phyloP scores from a whole-genome alignment of 495 filamentous ascomycete genomes.

The Xylaria curta region DNA sequence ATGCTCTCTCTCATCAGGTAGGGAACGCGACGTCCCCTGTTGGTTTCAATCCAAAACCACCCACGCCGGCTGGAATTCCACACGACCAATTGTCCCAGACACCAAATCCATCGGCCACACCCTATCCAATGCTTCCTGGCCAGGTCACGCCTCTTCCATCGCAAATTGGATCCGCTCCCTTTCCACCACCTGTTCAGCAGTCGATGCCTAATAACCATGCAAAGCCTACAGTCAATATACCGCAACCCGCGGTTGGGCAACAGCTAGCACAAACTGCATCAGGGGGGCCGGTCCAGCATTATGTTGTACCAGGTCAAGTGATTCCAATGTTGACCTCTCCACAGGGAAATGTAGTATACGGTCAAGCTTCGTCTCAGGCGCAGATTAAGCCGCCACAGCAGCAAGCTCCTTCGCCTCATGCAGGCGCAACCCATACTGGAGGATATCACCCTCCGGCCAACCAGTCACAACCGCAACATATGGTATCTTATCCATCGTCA shows the following conservation, averaged over 20 bases:
- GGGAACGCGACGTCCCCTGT: background rate
- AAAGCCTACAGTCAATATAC: constrained; percentile 8
- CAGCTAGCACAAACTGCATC: constrained; percentile 16
- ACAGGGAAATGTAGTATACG: constrained; percentile 15
- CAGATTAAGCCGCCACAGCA: constrained; percentile 29
- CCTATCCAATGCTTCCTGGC: constrained; percentile 42
- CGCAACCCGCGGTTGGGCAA: constrained; percentile 16
- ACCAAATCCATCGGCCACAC: constrained; percentile 21
- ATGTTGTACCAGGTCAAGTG: background rate
- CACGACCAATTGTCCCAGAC: background rate
- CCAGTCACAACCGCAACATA: constrained; percentile 10
- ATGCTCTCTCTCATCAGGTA: background rate
- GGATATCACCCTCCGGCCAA: constrained; percentile 5
- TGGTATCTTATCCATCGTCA: constrained; percentile 2
- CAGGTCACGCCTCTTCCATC: constrained; percentile 39
- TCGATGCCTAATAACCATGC: background rate
- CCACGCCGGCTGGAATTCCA: background rate
- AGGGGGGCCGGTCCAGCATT: constrained; percentile 10
- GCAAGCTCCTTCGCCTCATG: constrained; percentile 12
- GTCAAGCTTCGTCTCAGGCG: constrained; percentile 26
- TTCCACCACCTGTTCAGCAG: constrained; percentile 10
- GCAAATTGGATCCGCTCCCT: constrained; percentile 34
- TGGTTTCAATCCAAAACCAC: background rate
- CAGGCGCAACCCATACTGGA: background rate
- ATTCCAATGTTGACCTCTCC: constrained; percentile 2